Evolutionary conservation across 78 protist genomes (phyloP).

Genomic region (Dictyostelium intermedium): DNA sequence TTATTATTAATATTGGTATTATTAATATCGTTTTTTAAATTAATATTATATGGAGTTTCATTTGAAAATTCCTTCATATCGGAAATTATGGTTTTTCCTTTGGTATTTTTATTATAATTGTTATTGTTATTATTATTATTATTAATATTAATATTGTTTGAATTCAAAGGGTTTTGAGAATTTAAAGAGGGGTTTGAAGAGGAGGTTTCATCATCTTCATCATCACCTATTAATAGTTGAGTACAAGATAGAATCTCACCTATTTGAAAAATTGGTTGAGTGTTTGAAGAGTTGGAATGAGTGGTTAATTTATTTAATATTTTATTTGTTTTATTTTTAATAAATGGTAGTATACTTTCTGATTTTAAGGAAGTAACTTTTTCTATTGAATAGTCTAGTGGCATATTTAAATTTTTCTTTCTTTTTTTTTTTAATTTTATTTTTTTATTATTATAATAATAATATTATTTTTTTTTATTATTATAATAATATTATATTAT

Average conservation of each 20-base stretch:
- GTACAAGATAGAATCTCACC: neutral
- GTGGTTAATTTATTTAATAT: neutral
- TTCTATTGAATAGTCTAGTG: neutral
- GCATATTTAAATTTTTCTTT: neutral
- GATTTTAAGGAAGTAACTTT: neutral
- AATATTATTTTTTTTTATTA: neutral
- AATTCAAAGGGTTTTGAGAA: neutral
- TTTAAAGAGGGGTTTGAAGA: neutral
- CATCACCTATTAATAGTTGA: neutral
- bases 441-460: neutral
- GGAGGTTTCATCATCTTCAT: neutral
- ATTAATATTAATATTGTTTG: neutral
- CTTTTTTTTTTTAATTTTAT: neutral
- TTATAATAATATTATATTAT: no score
- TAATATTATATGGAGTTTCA: neutral
- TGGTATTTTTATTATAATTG: neutral
- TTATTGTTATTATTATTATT: neutral
- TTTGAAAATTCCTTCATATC: neutral
- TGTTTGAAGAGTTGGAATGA: neutral
- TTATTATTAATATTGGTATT: no score
- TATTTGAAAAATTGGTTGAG: neutral
- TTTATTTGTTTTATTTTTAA: neutral
- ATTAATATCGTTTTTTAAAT: no score
- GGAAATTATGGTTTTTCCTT: no score
- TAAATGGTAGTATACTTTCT: constrained; percentile 1